Conservation (phyloP, 2,329 filamentous ascomycete genomes). For the Colletotrichum zoysiae region DNA sequence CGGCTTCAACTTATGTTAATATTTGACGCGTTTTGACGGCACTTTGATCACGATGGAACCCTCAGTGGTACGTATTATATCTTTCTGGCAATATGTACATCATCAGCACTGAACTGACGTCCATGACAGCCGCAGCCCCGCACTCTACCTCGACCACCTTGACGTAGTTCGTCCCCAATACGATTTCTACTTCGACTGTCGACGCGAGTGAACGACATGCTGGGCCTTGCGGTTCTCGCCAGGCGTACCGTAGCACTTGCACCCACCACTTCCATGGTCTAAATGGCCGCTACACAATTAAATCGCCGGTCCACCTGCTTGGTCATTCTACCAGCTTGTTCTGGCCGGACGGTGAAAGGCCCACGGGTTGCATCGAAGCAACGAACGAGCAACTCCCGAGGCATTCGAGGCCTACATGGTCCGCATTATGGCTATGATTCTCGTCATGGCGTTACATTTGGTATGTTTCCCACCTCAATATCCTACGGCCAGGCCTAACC, state of each 20-base stretch:
- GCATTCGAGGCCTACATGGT: constrained; percentile 10
- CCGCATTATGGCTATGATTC: constrained; percentile 16
- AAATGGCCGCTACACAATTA: neutral
- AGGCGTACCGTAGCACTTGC: neutral
- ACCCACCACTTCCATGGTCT: neutral
- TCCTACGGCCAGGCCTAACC: neutral
- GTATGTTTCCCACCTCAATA: neutral
- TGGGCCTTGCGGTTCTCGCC: neutral
- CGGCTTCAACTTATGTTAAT: neutral
- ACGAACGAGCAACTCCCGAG: constrained; percentile 23
- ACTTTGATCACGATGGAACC: neutral
- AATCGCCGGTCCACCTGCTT: neutral
- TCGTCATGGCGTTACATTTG: constrained; percentile 22
- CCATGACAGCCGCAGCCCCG: neutral
- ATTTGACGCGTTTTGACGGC: neutral
- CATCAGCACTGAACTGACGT: neutral
- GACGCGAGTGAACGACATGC: neutral
- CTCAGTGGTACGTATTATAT: neutral
- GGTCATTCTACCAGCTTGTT: constrained; percentile 43
- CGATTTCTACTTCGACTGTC: neutral
- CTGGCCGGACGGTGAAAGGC: constrained; percentile 54
- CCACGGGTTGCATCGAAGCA: constrained; percentile 32
- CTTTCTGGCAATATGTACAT: no score
- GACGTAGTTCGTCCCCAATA: neutral
- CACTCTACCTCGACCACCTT: neutral